Base-by-base conservation (phyloP, 164 flowering plant genomes). In the Aristolochia californica region DNA sequence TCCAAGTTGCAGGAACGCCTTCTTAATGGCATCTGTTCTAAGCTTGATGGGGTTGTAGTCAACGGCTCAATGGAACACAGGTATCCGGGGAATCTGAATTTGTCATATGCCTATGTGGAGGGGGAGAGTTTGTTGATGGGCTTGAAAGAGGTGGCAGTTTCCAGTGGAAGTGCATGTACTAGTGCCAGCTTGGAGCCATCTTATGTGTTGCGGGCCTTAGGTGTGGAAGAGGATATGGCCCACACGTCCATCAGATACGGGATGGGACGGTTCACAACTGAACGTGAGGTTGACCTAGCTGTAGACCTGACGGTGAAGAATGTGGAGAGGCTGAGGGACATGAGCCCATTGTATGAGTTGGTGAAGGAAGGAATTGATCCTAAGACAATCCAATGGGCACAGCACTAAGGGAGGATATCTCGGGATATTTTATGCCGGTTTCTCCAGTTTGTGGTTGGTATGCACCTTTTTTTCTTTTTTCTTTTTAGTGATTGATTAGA, bases 261-360 rank as follows among this genome's bases (percentile, higher is more conserved):
- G 58, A 90, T 93, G 57, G 99, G 99, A 62, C 75, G 99, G 83
- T 93, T 93, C 56, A 87, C 99, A 0, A 93, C 96, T 0, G 99
- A 93, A 74, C 87, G 67, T 0, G 97, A 93, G 76, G 75, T 90
- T 72, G 97, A 90, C 61, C 60, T 82, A 62, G 97, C 99, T 0
- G 76, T 93, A n/a, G 87, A 84, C 71, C 84, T 93, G 24, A 93
- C 99, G 0, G 96, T 90, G 55, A 63, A 73, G 28, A 97, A 87
- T 65, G 99, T 93, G 59, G 83, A 75, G 79, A 93, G 87, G 76
- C 69, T 90, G 75, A 78, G 97, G 70, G 96, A 93, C 30, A 84
- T 90, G 99, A 90, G 99, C 66, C 99, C 99, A 0, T 88, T 93
- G 30, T 93, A 90, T 77, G 99, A 93, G 67, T 85, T 93, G 99